Percentiles rank a stretch among this genome's conserved stretches.
Conservation (phyloP, 1,284 basidiomycete genomes). For the Heterobasidion occidentale region DNA sequence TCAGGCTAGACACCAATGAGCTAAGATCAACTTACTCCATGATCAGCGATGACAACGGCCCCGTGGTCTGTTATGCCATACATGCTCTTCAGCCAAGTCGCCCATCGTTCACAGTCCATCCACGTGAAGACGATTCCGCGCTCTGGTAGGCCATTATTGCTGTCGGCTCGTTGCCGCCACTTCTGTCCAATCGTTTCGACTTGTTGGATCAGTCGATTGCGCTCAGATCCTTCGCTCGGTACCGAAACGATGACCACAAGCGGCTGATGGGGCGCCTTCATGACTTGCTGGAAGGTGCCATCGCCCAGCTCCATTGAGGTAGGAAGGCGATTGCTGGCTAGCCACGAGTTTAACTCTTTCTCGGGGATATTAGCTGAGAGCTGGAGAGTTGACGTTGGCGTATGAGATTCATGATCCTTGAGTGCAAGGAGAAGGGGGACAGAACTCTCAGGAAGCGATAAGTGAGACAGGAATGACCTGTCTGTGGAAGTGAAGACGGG, state of each 20-base stretch:
- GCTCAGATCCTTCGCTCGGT: conserved; percentile 21
- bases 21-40: conserved; percentile 45
- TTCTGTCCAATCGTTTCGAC: conserved; percentile 50
- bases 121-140: conserved; percentile 76
- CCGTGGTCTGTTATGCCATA: conserved; percentile 50
- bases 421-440: conserved; percentile 64
- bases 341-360: conserved; percentile 34
- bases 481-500: conserved; percentile 53
- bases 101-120: conserved; percentile 80
- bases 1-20: not conserved
- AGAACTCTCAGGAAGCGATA: conserved; percentile 37
- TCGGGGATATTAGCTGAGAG: conserved; percentile 4
- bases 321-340: conserved; percentile 63
- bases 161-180: conserved; percentile 42
- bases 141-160: conserved; percentile 24
- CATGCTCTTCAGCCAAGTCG: conserved; percentile 82
- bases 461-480: conserved; percentile 39
- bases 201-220: conserved; percentile 34
- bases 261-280: conserved; percentile 68
- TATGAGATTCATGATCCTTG: conserved; percentile 54
- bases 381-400: conserved; percentile 24
- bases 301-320: conserved; percentile 62
- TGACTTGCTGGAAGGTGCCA: conserved; percentile 72
- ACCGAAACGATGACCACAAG: conserved; percentile 71
- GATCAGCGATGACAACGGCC: conserved; percentile 69